Evolutionary conservation across 306 rosid species (phyloP), one percentile per base, ranked within the genome.

Genomic region (Gynostemma pentaphyllum): DNA sequence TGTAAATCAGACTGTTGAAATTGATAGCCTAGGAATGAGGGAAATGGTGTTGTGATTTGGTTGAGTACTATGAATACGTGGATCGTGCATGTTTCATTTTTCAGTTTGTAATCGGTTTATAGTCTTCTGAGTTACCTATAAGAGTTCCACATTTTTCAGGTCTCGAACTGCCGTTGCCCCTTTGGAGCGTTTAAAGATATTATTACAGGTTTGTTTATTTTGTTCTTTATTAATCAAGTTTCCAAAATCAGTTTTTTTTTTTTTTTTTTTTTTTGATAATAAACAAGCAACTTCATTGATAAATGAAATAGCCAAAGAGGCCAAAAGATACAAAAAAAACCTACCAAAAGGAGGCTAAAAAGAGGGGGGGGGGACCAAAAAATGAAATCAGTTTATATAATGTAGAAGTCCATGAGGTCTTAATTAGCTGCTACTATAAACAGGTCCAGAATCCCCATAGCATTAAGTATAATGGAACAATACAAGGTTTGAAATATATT

Each of bases 111-210:
- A 21, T 11, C 11, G 19, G 45, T 26, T n/a, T 42, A 1, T 61
- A 40, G 66, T 61, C 7, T 23, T 24, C 23, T 4, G 9, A 14
- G 50, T 24, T 61, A 15, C 24, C 15, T 1, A 19, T n/a, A n/a
- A n/a, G n/a, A n/a, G n/a, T n/a, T n/a, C n/a, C n/a, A n/a, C n/a
- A n/a, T n/a, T 30, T 9, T 21, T 74, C 89, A 94, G 99, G 75
- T 94, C 99, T 59, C 94, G 99, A 40, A 94, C 99, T 1, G 99
- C 97, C 19, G 99, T 94, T 76, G 99, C 99, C 69, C 99, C 99
- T 10, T 76, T 94, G 70, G 99, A 94, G 70, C 85, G 99, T 45
- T 62, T 94, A 86, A 94, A 94, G 78, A 94, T 94, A 72, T 84
- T 94, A 79, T 81, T 94, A 15, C 99, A 94, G 99, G 99, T 94